Evolutionary conservation across 257 asterid genomes (phyloP), one percentile per base, ranked within the genome.

Genomic region (Avicennia marina): DNA sequence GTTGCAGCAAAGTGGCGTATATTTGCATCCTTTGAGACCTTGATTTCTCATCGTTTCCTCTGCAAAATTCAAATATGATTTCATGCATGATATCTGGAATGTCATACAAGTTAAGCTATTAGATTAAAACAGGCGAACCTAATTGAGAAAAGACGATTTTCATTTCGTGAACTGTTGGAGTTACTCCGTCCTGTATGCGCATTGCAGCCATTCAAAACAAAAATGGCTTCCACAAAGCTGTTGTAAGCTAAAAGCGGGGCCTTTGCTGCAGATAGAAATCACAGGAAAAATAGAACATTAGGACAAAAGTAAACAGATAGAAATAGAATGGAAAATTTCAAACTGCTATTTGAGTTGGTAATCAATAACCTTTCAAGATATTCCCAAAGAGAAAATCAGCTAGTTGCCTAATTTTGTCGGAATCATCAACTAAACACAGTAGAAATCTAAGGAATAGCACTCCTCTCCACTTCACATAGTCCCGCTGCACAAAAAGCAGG

Each of bases 181-280:
- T 91, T 91, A 56, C 87, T 59, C 17, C 83, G 75, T 49, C 98
- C 98, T 18, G 96, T 91, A 58, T 81, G 95, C 18, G 97, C 81
- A 36, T 91, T 84, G 79, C 95, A 91, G 78, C 88, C 95, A 39
- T 91, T 91, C 78, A 91, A 72, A 29, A 82, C 87, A 44, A 79
- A 91, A 49, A 91, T 64, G 25, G 97, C 85, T 66, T 91, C 98
- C 16, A 91, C 97, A 59, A 91, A 91, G 77, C 96, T 87, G 70
- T 90, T 90, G 78, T 90, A 90, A 59, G 98, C 90, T 68, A 90
- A 80, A 74, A 90, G 98, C 4, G 98, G 98, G 47, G 96, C 95
- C 80, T 91, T 91, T 22, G 85, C 98, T 90, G 90, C 75, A 72
- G 44, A 55, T 16, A 36, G 45, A 74, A 19, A 44, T 25, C 7